Percentiles rank a stretch among this genome's conserved stretches.
These are phyloP conservation scores for Phialocephala subalpina DNA, from an alignment of 2,329 filamentous ascomycete species.

Conservation along the genomic window DNA sequence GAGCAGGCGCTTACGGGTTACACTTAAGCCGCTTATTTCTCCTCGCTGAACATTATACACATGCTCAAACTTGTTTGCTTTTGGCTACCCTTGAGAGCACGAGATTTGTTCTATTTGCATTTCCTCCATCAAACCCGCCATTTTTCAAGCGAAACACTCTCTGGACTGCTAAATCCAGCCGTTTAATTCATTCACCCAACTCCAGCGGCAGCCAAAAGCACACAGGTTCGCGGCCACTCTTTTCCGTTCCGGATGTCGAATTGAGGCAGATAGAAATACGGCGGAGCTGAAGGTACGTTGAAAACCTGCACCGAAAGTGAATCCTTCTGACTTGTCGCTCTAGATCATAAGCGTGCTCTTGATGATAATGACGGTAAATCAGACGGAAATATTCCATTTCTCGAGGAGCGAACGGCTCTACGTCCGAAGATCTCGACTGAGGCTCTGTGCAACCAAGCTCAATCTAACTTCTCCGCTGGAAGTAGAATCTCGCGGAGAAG, in stretches of 20 bases:
- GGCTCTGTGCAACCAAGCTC: too few species aligned
- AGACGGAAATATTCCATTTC: neutral
- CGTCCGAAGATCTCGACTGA: too few species aligned
- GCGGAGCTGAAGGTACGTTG: conserved; percentile 28
- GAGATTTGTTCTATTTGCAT: conserved; percentile 29
- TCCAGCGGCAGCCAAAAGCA: conserved; percentile 23
- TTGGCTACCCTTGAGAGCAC: conserved; percentile 23
- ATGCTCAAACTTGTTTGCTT: conserved; percentile 25
- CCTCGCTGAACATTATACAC: conserved; percentile 24
- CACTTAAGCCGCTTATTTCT: conserved; percentile 29
- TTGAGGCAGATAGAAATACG: conserved; percentile 29
- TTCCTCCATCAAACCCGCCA: conserved; percentile 24
- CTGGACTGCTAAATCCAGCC: conserved; percentile 24
- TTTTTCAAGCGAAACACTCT: conserved; percentile 24
- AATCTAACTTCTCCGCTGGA: too few species aligned
- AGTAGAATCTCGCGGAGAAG: too few species aligned
- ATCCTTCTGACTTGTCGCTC: too few species aligned
- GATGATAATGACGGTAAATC: too few species aligned
- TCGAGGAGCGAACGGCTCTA: too few species aligned
- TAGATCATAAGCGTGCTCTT: too few species aligned
- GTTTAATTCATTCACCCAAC: conserved; percentile 13
- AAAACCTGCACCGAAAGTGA: conserved; percentile 25
- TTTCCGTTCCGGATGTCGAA: conserved; percentile 26
- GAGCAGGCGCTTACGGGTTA: conserved; percentile 20
- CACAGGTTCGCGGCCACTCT: conserved; percentile 18